Conservation (phyloP, 2,329 filamentous ascomycete genomes). For the Pseudogymnoascus sp. region DNA sequence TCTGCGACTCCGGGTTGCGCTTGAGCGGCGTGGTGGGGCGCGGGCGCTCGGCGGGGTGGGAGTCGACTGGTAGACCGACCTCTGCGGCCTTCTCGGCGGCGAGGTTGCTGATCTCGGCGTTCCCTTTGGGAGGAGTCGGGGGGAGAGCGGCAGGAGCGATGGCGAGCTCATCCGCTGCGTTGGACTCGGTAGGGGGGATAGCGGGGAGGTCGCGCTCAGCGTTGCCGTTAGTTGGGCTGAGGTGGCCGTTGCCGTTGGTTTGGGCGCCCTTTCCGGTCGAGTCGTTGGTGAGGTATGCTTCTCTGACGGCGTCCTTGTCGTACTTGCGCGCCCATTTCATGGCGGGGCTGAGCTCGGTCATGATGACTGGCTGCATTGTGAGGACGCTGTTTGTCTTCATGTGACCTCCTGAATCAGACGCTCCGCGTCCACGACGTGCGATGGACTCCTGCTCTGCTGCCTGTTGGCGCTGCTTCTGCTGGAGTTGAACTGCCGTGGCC, state of each 20-base stretch:
- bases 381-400: conserved; percentile 85
- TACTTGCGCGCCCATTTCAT: conserved; percentile 97
- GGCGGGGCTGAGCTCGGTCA: conserved; percentile 81
- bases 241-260: conserved; percentile 17
- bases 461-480: conserved; percentile 57
- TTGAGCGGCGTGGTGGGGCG: not conserved
- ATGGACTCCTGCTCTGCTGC: conserved; percentile 15
- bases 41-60: conserved; percentile 15
- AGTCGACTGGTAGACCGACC: conserved; percentile 18
- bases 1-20: not conserved
- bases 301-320: conserved; percentile 78
- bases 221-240: conserved; percentile 26
- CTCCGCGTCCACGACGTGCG: conserved; percentile 47
- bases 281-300: conserved; percentile 72
- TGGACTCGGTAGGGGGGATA: conserved; percentile 12
- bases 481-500: conserved; percentile 77
- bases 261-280: conserved; percentile 49
- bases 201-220: conserved; percentile 22
- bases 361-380: conserved; percentile 75
- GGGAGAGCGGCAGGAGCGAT: conserved; percentile 17
- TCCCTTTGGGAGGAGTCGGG: conserved; percentile 19
- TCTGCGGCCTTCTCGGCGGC: conserved; percentile 30
- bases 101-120: conserved; percentile 15
- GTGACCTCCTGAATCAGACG: conserved; percentile 37
- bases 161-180: conserved; percentile 24